Conservation (phyloP, 2,329 filamentous ascomycete genomes). For the Hypoxylon rubiginosum region DNA sequence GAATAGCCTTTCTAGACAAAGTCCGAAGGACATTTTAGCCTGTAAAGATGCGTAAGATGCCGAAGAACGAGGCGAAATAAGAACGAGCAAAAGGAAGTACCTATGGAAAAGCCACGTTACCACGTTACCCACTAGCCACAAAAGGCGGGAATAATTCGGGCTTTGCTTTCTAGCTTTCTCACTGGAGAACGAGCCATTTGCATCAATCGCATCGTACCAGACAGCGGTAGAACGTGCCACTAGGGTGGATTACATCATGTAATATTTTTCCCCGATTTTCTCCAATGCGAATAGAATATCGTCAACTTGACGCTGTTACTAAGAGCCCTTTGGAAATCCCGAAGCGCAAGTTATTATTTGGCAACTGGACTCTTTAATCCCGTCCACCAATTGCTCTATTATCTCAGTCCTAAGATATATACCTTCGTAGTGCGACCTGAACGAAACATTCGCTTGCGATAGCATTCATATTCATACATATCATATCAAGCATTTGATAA, state of each 20-base stretch:
- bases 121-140: conserved; percentile 34
- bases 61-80: not conserved
- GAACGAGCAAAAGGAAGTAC: not conserved
- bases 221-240: conserved; percentile 30
- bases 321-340: conserved; percentile 34
- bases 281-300: conserved; percentile 34
- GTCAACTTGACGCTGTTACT: conserved; percentile 39
- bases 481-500: conserved; percentile 3
- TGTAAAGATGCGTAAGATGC: conserved; percentile 15
- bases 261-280: conserved; percentile 36
- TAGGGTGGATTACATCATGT: conserved; percentile 39
- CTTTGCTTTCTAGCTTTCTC: conserved; percentile 18
- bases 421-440: conserved; percentile 17
- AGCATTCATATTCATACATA: conserved; percentile 5
- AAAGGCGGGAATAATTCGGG: conserved; percentile 40
- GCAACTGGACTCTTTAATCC: conserved; percentile 4
- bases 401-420: conserved; percentile 5
- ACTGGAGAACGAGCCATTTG: conserved; percentile 8
- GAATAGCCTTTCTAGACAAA: conserved; percentile 6
- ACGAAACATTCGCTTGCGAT: conserved; percentile 3
- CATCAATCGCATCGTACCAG: conserved; percentile 41
- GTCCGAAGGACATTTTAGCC: conserved; percentile 9
- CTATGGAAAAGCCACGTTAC: conserved; percentile 25
- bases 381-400: conserved; percentile 5
- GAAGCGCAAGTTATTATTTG: conserved; percentile 21